These are phyloP conservation scores for Pyrenochaeta sp. DNA, from an alignment of 2,329 filamentous ascomycete species.

Conservation along the genomic window DNA sequence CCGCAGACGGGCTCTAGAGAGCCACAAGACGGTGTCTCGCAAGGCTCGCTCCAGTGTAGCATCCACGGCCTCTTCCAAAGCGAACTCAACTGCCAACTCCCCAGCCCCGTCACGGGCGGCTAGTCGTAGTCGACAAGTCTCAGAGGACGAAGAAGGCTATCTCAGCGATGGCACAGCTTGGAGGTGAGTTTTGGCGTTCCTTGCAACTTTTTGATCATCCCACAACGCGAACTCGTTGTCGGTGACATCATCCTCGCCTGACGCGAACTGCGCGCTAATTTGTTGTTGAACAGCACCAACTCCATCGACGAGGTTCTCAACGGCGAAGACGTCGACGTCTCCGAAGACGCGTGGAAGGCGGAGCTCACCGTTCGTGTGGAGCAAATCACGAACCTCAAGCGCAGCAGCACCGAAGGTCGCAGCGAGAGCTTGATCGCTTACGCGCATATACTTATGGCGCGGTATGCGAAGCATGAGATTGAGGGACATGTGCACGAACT, in stretches of 20 bases:
- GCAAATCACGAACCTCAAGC: constrained; percentile 79
- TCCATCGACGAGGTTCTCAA: constrained; percentile 72
- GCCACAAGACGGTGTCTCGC: constrained; percentile 74
- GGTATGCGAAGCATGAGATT: constrained; percentile 71
- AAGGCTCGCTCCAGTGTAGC: constrained; percentile 68
- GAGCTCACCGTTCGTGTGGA: constrained; percentile 72
- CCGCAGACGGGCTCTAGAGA: constrained; percentile 74
- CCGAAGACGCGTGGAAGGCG: constrained; percentile 66
- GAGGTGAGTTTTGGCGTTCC: constrained; percentile 55
- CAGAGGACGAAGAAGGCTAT: constrained; percentile 71
- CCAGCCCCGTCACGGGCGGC: constrained; percentile 63
- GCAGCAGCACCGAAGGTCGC: constrained; percentile 75
- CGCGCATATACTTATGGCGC: constrained; percentile 71
- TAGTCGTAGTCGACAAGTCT: constrained; percentile 67
- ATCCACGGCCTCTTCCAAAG: constrained; percentile 67
- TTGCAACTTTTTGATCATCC: constrained; percentile 16
- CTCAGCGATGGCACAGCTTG: constrained; percentile 67
- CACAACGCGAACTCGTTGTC: constrained; percentile 12
- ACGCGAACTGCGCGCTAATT: constrained; percentile 33
- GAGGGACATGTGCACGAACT: constrained; percentile 68
- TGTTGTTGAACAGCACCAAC: constrained; percentile 58
- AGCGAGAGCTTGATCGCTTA: constrained; percentile 71
- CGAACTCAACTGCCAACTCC: constrained; percentile 65
- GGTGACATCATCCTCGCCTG: constrained; percentile 39
- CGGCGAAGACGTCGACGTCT: constrained; percentile 59